Evolutionary conservation across 2,329 filamentous ascomycete genomes (phyloP), one percentile per base, ranked within the genome.

Genomic region (Diaporthe amygdali): DNA sequence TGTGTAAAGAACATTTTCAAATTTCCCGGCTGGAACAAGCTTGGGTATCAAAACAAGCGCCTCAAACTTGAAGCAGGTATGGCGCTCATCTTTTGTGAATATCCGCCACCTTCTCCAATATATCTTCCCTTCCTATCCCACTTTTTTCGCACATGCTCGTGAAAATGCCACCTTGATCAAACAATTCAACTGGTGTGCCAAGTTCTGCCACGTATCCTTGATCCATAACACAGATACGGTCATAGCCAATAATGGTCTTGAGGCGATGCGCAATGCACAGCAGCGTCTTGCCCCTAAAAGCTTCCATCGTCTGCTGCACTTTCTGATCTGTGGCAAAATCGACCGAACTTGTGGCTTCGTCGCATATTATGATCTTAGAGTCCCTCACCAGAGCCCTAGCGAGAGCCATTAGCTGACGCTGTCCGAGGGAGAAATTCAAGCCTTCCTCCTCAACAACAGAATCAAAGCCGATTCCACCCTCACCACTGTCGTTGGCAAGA

Each of bases 271-370:
- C 96, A 79, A 98, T 98, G 81, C 95, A 97, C n/a, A 98, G 85
- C 55, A 98, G 83, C 2, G 96, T 98, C 85, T 93, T 94, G 71
- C 95, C 95, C 68, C 89, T 87, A 85, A 98, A 98, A 0, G 92
- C 95, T 0, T 93, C 92, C 82, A 98, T 98, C 3, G 95, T 97
- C 68, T 86, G 85, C 81, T 98, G 96, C 78, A 98, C 97, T 87
- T 96, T 97, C 81, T 94, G 92, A 79, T 99, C 96, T 2, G 96
- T 98, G 79, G 98, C 96, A 86, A 98, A 96, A 81, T 98, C 96
- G 8, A 98, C 95, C 0, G 90, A 93, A 1, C 92, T 95, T 0
- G 96, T 99, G 0, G 96, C 96, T 82, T 99, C 96, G 84, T 99
- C 96, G 81, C 95, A 98, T 56, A 99, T 92, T 76, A 98, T 98